Evolutionary conservation across 2,329 filamentous ascomycete species (phyloP).

Genomic region (Graphilbum ipis-grandicollis): DNA sequence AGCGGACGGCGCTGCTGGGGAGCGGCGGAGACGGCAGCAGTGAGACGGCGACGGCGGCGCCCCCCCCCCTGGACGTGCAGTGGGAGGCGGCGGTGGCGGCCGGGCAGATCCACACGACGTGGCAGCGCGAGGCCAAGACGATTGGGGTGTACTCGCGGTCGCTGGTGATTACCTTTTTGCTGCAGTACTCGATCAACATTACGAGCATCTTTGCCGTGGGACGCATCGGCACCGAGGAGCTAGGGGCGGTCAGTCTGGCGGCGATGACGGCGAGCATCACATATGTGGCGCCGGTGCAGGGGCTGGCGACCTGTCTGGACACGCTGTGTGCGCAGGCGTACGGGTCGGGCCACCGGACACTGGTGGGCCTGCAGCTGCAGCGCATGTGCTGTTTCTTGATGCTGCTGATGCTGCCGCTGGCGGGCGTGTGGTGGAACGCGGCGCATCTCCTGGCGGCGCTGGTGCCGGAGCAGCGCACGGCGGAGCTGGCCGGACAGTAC

Average conservation of each 20-base stretch:
- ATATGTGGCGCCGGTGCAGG: constrained; percentile 61
- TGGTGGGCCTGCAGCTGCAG: constrained; percentile 72
- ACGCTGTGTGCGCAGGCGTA: constrained; percentile 90
- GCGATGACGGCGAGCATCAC: constrained; percentile 71
- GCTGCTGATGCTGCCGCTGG: constrained; percentile 53
- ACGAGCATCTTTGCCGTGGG: constrained; percentile 66
- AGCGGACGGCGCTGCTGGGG: constrained; percentile 19
- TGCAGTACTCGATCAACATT: constrained; percentile 76
- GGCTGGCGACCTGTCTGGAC: constrained; percentile 79
- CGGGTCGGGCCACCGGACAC: constrained; percentile 72
- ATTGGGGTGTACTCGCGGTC: constrained; percentile 55
- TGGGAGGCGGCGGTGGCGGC: constrained; percentile 76
- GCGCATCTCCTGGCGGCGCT: constrained; percentile 45
- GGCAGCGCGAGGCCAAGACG: constrained; percentile 77
- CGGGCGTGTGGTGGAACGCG: constrained; percentile 49
- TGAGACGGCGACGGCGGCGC: constrained; percentile 9
- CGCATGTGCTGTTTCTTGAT: constrained; percentile 63
- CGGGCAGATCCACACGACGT: constrained; percentile 74
- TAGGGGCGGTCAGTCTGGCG: constrained; percentile 49
- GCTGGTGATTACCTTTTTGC: constrained; percentile 54
- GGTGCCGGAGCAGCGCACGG: constrained; percentile 56
- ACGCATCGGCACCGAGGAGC: constrained; percentile 51
- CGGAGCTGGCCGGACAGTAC: constrained; percentile 55
- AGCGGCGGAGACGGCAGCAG: constrained; percentile 8
- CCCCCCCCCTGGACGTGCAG: constrained; percentile 40